Evolutionary conservation across 2,329 filamentous ascomycete species (phyloP), one percentile per base, ranked within the genome.

Genomic region (Fusarium burgessii): DNA sequence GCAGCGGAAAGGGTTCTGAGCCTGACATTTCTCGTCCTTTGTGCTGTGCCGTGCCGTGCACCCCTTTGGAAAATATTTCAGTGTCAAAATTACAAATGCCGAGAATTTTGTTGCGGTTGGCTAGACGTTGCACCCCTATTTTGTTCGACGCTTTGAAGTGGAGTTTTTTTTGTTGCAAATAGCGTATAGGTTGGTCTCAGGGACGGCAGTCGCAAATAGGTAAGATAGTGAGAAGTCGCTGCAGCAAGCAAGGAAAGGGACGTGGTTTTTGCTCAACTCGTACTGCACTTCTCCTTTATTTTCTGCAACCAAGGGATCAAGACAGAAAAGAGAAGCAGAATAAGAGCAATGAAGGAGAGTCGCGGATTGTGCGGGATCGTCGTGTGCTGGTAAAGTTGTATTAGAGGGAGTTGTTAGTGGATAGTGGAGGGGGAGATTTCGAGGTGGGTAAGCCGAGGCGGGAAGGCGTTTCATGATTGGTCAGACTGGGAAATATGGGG

Each of bases 1-100:
- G 82, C 41, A 85, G 80, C 59, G 87, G 87, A 67, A 89, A 89
- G 23, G 87, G 87, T 78, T 89, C 87, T 66, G 83, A 78, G 61
- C 77, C 79, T 42, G 84, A 79, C 84, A 86, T 86, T 86, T 47
- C 23, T 38, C 35, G 62, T 59, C 41, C 35, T 13, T 67, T 32
- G 46, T 57, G 15, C 15, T 32, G 29, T 35, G 42, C 18, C 25
- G 29, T 35, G 42, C 18, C 11, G 43, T 41, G 32, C 27, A n/a
- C 45, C 27, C 29, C 15, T 52, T 38, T 51, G 18, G 14, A 27
- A 32, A 33, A 35, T 52, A 46, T 14, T 49, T 10, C 32, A 46
- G n/a, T 41, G 32, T 18, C 14, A n/a, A 38, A n/a, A 43, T 41
- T 66, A 27, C 25, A 35, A 23, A 36, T 35, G 49, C 43, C 57